A percentile compares a stretch with the other conserved stretches of the same genome.
These are phyloP conservation scores for Chenopodium formosanum DNA, from an alignment of 148 eudicot species.

Conservation along the genomic window DNA sequence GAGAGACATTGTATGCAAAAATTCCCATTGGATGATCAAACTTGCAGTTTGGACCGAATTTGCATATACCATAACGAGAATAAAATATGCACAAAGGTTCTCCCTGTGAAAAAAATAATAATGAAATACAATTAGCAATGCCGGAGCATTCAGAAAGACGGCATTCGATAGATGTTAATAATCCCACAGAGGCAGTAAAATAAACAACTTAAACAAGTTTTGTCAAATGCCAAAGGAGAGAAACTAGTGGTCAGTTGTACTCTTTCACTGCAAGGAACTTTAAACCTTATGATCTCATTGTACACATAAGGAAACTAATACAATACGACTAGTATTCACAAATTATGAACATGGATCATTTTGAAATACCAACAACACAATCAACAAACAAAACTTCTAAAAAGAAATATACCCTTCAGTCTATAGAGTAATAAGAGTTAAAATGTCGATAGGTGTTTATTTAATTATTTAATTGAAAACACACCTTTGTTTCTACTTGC, in stretches of 20 bases:
- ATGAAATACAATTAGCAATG: background rate
- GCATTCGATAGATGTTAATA: too few species aligned
- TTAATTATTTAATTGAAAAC: too few species aligned
- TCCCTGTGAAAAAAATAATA: slow-evolving; percentile 44
- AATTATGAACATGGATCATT: background rate
- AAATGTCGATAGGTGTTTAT: too few species aligned
- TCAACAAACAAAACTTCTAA: background rate
- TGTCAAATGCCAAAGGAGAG: background rate
- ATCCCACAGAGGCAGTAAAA: background rate
- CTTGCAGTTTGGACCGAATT: slow-evolving; percentile 96
- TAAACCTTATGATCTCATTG: background rate
- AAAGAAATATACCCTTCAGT: too few species aligned
- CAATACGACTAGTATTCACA: background rate
- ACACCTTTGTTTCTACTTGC: too few species aligned
- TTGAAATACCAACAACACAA: too few species aligned
- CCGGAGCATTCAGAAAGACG: background rate
- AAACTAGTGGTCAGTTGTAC: background rate
- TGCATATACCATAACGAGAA: slow-evolving; percentile 93
- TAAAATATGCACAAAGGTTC: slow-evolving; percentile 90
- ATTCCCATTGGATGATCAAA: slow-evolving; percentile 86
- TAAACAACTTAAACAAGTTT: background rate
- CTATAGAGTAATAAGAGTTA: too few species aligned
- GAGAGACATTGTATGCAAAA: slow-evolving; percentile 52
- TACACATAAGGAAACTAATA: background rate
- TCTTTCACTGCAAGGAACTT: background rate